These are phyloP conservation scores for Scheffersomyces insectosa DNA, from an alignment of 1,139 yeast genomes.

Conservation along the genomic window DNA sequence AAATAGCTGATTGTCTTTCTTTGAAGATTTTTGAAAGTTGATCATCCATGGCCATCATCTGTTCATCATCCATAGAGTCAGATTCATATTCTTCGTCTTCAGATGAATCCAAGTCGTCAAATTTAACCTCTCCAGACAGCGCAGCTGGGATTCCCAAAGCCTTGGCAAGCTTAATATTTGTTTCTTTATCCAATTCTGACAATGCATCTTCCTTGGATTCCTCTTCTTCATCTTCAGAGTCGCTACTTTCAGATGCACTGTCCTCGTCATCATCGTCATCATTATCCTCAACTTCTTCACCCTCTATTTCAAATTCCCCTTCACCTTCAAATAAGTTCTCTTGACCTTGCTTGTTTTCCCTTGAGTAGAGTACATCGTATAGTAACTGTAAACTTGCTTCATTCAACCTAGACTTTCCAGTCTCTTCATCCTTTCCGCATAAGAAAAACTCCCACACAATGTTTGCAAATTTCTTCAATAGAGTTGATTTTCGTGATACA, in stretches of 20 bases:
- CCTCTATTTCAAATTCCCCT: constrained; percentile 45
- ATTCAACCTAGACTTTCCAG: constrained; percentile 28
- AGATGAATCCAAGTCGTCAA: constrained; percentile 39
- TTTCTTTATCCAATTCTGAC: constrained; percentile 63
- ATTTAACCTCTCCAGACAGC: constrained; percentile 46
- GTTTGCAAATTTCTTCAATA: constrained; percentile 70
- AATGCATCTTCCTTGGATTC: constrained; percentile 26
- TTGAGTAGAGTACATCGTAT: constrained; percentile 55
- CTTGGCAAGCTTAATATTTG: constrained; percentile 72
- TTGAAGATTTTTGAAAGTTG: constrained; percentile 82
- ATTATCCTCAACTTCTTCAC: constrained; percentile 22
- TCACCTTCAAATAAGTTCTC: constrained; percentile 70
- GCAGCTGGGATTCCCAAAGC: constrained; percentile 71
- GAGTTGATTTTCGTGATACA: constrained; percentile 67
- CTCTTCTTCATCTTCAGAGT: constrained; percentile 22
- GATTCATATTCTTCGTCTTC: constrained; percentile 55
- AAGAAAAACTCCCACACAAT: constrained; percentile 71
- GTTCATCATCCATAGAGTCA: constrained; percentile 93
- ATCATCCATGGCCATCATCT: constrained; percentile 93
- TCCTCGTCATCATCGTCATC: constrained; percentile 27
- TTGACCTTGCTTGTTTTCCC: constrained; percentile 85
- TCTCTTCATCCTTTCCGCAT: constrained; percentile 29
- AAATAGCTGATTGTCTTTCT: constrained; percentile 68
- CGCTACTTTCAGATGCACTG: constrained; percentile 32
- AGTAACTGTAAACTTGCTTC: constrained; percentile 15